A percentile compares a stretch with the other conserved stretches of the same genome.
These are phyloP conservation scores for Strobilomyces dryophilus DNA, from an alignment of 768 basidiomycete species.

Conservation along the genomic window DNA sequence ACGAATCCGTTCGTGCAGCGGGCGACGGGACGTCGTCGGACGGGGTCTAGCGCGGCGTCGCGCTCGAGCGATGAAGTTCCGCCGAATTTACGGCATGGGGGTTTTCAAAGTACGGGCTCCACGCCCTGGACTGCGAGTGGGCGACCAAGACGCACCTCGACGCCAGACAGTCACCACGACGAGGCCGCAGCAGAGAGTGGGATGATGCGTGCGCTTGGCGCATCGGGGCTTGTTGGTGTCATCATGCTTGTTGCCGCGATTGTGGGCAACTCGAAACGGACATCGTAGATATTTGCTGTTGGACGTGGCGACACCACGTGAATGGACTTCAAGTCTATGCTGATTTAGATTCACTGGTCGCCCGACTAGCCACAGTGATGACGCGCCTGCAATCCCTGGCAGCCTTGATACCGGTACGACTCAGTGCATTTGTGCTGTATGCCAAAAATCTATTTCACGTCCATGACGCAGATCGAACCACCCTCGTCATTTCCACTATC, in stretches of 20 bases:
- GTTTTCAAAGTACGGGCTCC: conserved; percentile 3
- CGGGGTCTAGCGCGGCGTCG: background rate
- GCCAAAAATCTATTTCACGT: too few species aligned
- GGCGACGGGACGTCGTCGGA: conserved; percentile 22
- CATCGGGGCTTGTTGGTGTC: conserved; percentile 25
- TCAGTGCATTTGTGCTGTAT: too few species aligned
- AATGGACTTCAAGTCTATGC: too few species aligned
- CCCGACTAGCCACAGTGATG: too few species aligned
- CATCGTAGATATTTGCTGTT: conserved; percentile 2
- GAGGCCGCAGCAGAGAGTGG: conserved; percentile 24
- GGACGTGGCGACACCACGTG: too few species aligned
- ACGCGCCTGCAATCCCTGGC: too few species aligned
- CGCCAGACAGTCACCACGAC: conserved; percentile 11
- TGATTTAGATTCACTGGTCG: too few species aligned
- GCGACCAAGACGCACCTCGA: conserved; percentile 1
- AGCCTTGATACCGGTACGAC: too few species aligned
- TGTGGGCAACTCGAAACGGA: conserved; percentile 13
- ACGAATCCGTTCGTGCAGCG: conserved; percentile 23
- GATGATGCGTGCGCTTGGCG: conserved; percentile 23
- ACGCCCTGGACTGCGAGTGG: conserved; percentile 3
- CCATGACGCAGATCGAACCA: too few species aligned
- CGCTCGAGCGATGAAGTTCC: background rate
- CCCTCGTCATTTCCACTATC: too few species aligned
- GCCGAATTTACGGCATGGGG: background rate
- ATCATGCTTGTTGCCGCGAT: conserved; percentile 25